Base-by-base conservation (phyloP, 2,329 filamentous ascomycete genomes). In the Coniochaeta hoffmannii region DNA sequence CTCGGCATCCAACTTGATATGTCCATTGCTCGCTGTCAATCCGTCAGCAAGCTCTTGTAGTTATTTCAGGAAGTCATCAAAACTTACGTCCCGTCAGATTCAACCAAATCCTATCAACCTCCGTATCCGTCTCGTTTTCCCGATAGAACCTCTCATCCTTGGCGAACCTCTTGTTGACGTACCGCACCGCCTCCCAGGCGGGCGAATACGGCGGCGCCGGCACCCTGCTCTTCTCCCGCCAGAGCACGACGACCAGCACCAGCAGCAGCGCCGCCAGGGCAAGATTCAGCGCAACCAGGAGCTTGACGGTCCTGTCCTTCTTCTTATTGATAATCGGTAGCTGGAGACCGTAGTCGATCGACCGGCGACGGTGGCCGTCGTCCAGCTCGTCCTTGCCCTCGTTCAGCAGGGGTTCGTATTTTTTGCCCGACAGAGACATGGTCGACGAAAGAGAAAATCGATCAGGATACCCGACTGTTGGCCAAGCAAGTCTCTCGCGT, bases 71-170 rank as follows among this genome's bases (percentile, higher is more conserved):
- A n/a, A n/a, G n/a, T n/a, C n/a, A n/a, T n/a, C n/a, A n/a, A n/a
- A 26, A 46, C 53, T 19, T 11, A 55, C 53, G 53, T 24, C 53
- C 53, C 14, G 41, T 50, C 11, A 50, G 14, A 17, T 55, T 26
- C 38, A 32, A 17, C 53, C 53, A 55, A 12, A 38, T 2, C 15
- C n/a, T 31, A 32, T 55, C 53, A 24, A 50, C 12, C 30, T 35
- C 44, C 7, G 12, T 3, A 14, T 26, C 28, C 28, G 31, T 50
- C 28, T 55, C 53, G 30, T 49, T 36, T 24, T 4, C 44, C 15
- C 8, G 15, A 26, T 55, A 41, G 10, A 55, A 55, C 22, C 28
- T 15, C 1, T 55, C 53, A 28, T 55, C 41, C 15, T 22, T 15
- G 28, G 4, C 24, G 24, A 55, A 55, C 24, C 53, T 28, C 53